A percentile compares a stretch with the other conserved stretches of the same genome.
Conservation (phyloP, 2,329 filamentous ascomycete genomes). For the Sclerotiophoma versabilis region DNA sequence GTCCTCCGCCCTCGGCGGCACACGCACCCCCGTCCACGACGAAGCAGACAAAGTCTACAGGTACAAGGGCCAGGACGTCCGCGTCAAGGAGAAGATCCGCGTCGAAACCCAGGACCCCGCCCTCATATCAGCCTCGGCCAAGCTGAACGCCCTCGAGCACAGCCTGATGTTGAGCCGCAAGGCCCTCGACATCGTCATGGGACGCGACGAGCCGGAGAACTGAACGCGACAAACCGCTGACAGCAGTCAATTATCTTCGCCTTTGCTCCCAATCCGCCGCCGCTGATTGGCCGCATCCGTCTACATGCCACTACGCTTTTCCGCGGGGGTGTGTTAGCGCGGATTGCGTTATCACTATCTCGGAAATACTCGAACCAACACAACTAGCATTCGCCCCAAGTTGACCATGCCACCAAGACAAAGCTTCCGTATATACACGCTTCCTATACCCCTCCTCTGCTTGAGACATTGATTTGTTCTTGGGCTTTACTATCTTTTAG, state of each 20-base stretch:
- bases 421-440: conserved; percentile 6
- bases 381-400: conserved; percentile 15
- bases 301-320: conserved; percentile 2
- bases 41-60: conserved; percentile 80
- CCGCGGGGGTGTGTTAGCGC: conserved; percentile 8
- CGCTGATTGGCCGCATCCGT: conserved; percentile 12
- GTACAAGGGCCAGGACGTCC: conserved; percentile 74
- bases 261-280: background rate
- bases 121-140: conserved; percentile 81
- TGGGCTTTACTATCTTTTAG: background rate
- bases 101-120: conserved; percentile 91
- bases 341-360: conserved; percentile 16
- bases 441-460: background rate
- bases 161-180: conserved; percentile 72
- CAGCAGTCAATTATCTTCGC: background rate
- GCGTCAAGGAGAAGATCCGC: conserved; percentile 86
- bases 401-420: conserved; percentile 4
- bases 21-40: conserved; percentile 53
- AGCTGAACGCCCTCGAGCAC: conserved; percentile 79
- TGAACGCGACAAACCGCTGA: conserved; percentile 20
- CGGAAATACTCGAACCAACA: conserved; percentile 18
- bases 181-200: conserved; percentile 81
- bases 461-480: conserved; percentile 19
- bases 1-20: conserved; percentile 54
- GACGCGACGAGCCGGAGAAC: conserved; percentile 57